Percentiles rank a stretch among this genome's conserved stretches.
Conservation (phyloP, 495 filamentous ascomycete genomes). For the Tricharina praecox region DNA sequence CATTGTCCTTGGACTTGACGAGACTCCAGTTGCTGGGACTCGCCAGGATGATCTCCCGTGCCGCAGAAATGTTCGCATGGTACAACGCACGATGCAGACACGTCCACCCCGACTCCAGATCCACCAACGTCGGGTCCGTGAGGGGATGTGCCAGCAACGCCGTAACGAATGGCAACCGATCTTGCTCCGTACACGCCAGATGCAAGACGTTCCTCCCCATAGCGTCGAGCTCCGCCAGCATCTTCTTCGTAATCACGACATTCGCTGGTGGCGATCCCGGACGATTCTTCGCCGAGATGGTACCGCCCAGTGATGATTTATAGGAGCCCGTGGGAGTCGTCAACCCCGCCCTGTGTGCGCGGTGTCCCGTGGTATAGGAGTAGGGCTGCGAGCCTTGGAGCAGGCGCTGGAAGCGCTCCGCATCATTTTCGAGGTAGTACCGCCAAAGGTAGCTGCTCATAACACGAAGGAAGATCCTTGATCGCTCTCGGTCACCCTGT, state of each 20-base stretch:
- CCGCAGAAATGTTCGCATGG: slow-evolving; percentile 76
- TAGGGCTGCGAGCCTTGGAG: slow-evolving; percentile 44
- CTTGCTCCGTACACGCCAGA: slow-evolving; percentile 51
- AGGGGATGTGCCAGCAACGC: slow-evolving; percentile 64
- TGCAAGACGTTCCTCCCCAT: slow-evolving; percentile 82
- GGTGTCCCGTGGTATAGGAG: slow-evolving; percentile 31
- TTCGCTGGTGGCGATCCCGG: slow-evolving; percentile 3
- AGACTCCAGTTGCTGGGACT: slow-evolving; percentile 46
- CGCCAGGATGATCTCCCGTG: slow-evolving; percentile 53
- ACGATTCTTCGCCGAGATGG: slow-evolving; percentile 12
- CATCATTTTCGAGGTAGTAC: slow-evolving; percentile 88
- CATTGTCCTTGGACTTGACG: slow-evolving; percentile 88
- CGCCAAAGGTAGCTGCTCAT: slow-evolving; percentile 97
- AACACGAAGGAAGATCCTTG: slow-evolving; percentile 33
- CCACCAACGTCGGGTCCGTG: slow-evolving; percentile 72
- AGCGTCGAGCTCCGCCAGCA: slow-evolving; percentile 52
- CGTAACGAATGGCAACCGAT: slow-evolving; percentile 51
- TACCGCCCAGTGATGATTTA: slow-evolving; percentile 5
- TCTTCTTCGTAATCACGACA: slow-evolving; percentile 21
- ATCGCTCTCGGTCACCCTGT: slow-evolving; percentile 9
- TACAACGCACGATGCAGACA: slow-evolving; percentile 84
- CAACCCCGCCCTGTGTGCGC: slow-evolving; percentile 22
- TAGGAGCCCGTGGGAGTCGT: slow-evolving; percentile 9
- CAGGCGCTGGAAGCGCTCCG: slow-evolving; percentile 72
- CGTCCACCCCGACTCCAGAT: slow-evolving; percentile 90